A percentile compares a stretch with the other conserved stretches of the same genome.
These are phyloP conservation scores for Tilletia caries DNA, from an alignment of 1,284 basidiomycete species.

Conservation along the genomic window DNA sequence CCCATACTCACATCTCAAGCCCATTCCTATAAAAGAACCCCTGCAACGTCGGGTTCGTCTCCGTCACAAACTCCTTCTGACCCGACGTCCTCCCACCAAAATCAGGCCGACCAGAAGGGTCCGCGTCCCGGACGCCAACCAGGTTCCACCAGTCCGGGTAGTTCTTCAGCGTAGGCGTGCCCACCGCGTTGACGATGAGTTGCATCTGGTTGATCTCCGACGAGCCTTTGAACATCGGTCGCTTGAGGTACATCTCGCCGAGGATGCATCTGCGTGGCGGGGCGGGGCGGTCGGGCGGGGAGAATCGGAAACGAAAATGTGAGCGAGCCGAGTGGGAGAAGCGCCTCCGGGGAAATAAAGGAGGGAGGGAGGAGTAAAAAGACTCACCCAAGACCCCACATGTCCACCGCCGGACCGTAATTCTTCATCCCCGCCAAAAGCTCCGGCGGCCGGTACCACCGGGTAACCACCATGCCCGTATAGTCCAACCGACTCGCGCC, in stretches of 20 bases:
- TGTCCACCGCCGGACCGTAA: slow-evolving; percentile 90
- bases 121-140: slow-evolving; percentile 50
- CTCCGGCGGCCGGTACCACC: slow-evolving; percentile 98
- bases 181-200: slow-evolving; percentile 84
- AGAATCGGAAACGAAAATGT: background rate
- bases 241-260: slow-evolving; percentile 87
- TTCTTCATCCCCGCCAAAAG: slow-evolving; percentile 78
- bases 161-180: slow-evolving; percentile 69
- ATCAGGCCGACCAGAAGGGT: slow-evolving; percentile 41
- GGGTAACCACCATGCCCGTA: slow-evolving; percentile 96
- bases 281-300: too few species aligned
- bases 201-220: slow-evolving; percentile 86
- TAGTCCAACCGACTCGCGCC: slow-evolving; percentile 59
- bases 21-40: slow-evolving; percentile 29
- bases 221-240: slow-evolving; percentile 81
- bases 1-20: slow-evolving; percentile 18
- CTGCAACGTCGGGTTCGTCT: slow-evolving; percentile 25
- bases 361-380: background rate
- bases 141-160: slow-evolving; percentile 73
- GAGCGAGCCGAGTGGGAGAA: slow-evolving; percentile 8
- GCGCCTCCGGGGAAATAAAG: background rate
- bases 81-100: slow-evolving; percentile 33
- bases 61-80: slow-evolving; percentile 40
- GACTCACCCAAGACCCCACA: slow-evolving; percentile 93
- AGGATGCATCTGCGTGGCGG: slow-evolving; percentile 69